Conservation (phyloP, 1,284 basidiomycete genomes). For the Rhodotorula mucilaginosa region DNA sequence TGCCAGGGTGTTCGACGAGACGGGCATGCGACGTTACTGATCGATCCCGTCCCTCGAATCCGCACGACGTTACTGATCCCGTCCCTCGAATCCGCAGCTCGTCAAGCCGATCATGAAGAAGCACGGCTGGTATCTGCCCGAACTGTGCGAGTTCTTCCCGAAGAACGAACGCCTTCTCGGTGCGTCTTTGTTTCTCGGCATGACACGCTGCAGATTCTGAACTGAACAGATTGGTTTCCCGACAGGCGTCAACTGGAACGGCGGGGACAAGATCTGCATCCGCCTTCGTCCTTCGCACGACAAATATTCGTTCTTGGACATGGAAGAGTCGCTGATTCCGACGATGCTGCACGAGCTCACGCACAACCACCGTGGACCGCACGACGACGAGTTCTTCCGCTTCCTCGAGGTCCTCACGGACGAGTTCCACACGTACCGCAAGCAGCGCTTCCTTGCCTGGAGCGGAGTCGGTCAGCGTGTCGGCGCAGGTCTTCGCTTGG, state of each 20-base stretch:
- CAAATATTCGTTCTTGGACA: conserved; percentile 69
- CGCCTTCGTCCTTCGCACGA: conserved; percentile 68
- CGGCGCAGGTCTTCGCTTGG: conserved; percentile 61
- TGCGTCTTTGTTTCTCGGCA: conserved; percentile 42
- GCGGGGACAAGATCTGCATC: conserved; percentile 73
- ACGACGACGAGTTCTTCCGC: conserved; percentile 75
- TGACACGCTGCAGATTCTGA: not conserved
- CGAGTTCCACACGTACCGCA: conserved; percentile 71
- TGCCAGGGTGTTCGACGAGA: no score
- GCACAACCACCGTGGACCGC: conserved; percentile 78
- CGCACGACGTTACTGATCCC: no score
- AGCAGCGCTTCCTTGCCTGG: conserved; percentile 70
- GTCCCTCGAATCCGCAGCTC: conserved; percentile 43
- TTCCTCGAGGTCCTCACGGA: conserved; percentile 71
- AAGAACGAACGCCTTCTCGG: conserved; percentile 69
- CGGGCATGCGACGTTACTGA: no score
- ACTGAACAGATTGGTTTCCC: no score
- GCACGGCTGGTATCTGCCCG: conserved; percentile 61
- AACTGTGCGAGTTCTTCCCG: conserved; percentile 80
- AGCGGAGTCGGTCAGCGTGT: conserved; percentile 65
- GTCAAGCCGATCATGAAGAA: conserved; percentile 88
- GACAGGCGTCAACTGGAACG: conserved; percentile 59
- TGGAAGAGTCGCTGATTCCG: conserved; percentile 62
- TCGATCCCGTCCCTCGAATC: no score
- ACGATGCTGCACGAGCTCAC: conserved; percentile 88